phyloP scores from a whole-genome alignment of 2,329 filamentous ascomycete genomes.

The Fonsecaea pugnacius region DNA sequence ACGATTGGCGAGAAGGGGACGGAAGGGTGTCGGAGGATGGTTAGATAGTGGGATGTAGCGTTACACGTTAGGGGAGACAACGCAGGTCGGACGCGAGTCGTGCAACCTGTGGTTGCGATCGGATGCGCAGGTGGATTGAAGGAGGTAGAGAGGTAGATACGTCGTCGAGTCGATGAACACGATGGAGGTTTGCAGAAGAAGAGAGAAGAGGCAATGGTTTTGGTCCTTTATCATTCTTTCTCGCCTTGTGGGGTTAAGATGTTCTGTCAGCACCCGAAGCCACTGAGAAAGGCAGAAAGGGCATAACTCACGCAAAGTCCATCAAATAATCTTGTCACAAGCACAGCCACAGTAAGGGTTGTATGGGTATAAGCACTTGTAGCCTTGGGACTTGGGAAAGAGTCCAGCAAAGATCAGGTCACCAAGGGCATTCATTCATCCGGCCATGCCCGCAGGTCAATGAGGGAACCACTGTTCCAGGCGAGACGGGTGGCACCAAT shows the following conservation, averaged over 20 bases:
- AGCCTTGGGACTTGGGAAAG: not conserved
- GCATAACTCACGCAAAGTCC: not conserved
- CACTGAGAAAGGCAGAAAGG: not conserved
- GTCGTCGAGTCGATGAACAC: not conserved
- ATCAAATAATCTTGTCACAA: not conserved
- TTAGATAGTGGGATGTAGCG: conserved; percentile 14
- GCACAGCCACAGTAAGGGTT: not conserved
- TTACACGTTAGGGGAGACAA: conserved; percentile 15
- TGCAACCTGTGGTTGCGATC: conserved; percentile 10
- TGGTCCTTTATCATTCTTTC: not conserved
- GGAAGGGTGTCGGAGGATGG: conserved; percentile 12
- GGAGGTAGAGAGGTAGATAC: not conserved
- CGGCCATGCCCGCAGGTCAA: not conserved
- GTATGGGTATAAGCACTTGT: not conserved
- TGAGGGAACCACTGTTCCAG: not conserved
- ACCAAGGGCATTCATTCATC: not conserved
- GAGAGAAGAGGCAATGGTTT: not conserved
- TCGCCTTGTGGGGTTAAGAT: not conserved
- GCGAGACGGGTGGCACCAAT: not conserved
- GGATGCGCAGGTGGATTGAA: conserved; percentile 6
- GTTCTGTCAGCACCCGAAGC: conserved; percentile 1
- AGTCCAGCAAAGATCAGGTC: not conserved
- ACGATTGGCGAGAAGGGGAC: not conserved
- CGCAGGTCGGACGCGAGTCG: conserved; percentile 2
- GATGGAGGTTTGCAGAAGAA: not conserved